Evolutionary conservation across 352 stramenopile species (phyloP), one percentile per base, ranked within the genome.

Genomic region (Phytophthora citrophthora): DNA sequence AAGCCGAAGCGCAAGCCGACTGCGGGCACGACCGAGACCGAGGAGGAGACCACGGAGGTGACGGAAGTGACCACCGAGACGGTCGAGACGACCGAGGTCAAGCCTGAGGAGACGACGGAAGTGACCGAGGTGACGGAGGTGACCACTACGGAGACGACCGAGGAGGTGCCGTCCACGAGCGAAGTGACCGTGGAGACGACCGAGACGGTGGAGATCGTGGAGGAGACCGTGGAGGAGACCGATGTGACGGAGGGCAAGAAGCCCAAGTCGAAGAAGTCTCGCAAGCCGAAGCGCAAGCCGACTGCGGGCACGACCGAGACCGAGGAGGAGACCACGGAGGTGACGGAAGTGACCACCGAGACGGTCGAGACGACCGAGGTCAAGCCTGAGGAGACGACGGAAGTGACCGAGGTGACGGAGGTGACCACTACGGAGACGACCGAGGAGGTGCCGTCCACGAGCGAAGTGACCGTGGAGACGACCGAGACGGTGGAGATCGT

Each of bases 1-100:
- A 59, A 59, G 51, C 51, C 51, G 39, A 59, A 59, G 51, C 51
- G 32, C 32, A 39, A 39, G 32, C 32, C 32, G 32, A 39, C 32
- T 39, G 32, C 32, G 6, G 32, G 32, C 32, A 39, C 32, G 32
- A 39, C 32, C 32, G 32, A 39, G 32, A 39, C 32, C 32, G 32
- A 39, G 38, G 16, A 44, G 38, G 38, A 44, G 38, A 44, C 38
- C 13, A 44, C 38, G 38, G 38, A 44, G 38, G 38, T 44, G 13
- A 23, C 12, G 38, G 38, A 44, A 44, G 38, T 44, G 38, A 44
- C 38, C 38, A 44, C 38, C 13, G 38, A 44, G 38, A 44, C 38
- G 38, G 38, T 44, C 38, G 38, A 44, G 18, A 16, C 18, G 38
- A 44, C 38, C 38, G 38, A 44, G 38, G 38, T 16, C 38, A 44